Evolutionary conservation across 129 eudicot species (phyloP).

Genomic region (Chrysanthemum lavandulifolium): DNA sequence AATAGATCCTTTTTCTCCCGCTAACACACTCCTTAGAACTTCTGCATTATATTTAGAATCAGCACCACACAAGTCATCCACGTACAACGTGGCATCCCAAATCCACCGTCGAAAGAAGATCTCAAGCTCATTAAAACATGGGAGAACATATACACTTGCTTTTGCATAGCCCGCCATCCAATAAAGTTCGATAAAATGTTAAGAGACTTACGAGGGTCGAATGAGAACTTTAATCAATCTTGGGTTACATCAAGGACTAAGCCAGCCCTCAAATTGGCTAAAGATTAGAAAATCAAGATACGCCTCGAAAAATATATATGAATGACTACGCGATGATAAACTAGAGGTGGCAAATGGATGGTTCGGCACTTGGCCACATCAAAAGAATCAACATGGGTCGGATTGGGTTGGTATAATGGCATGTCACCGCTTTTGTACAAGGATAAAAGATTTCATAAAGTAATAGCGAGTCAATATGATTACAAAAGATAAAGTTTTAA

Average conservation of each 20-base stretch:
- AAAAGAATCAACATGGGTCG: too few relatives aligned
- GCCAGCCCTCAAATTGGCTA: slow-evolving; percentile 53
- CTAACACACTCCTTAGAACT: slow-evolving; percentile 60
- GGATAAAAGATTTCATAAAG: too few relatives aligned
- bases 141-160: too few relatives aligned
- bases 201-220: slow-evolving; percentile 79
- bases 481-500: too few relatives aligned
- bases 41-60: slow-evolving; percentile 78
- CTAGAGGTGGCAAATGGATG: not conserved
- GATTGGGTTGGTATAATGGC: too few relatives aligned
- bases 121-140: not conserved
- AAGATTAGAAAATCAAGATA: slow-evolving; percentile 3
- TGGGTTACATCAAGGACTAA: slow-evolving; percentile 74
- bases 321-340: not conserved
- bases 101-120: slow-evolving; percentile 51
- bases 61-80: slow-evolving; percentile 82
- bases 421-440: too few relatives aligned
- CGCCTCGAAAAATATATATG: not conserved
- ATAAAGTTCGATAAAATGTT: not conserved
- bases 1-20: slow-evolving; percentile 84
- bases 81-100: slow-evolving; percentile 90
- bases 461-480: too few relatives aligned
- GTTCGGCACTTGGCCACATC: too few relatives aligned
- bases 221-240: slow-evolving; percentile 66
- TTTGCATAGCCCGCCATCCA: not conserved